phyloP scores from a whole-genome alignment of 2,329 filamentous ascomycete genomes.

The Pseudovirgaria hyperparasitica region DNA sequence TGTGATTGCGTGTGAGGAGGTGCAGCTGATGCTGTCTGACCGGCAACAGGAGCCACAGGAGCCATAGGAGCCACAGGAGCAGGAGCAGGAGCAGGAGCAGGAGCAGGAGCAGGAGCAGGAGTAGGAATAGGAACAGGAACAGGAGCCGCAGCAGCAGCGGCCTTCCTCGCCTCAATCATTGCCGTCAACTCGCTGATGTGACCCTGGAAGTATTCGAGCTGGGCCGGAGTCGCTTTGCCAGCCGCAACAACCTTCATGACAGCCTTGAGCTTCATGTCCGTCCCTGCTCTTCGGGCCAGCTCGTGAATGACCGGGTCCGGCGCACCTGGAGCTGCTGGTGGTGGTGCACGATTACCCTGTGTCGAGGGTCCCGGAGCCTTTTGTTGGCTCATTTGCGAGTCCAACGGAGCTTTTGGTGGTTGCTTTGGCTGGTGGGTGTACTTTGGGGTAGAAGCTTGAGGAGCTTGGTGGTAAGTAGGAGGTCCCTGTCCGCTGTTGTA shows the following conservation, averaged over 20 bases:
- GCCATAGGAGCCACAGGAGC: slow-evolving; percentile 4
- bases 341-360: slow-evolving; percentile 4
- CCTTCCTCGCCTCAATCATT: slow-evolving; percentile 31
- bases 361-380: no score
- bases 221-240: slow-evolving; percentile 56
- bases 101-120: slow-evolving; percentile 9
- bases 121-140: slow-evolving; percentile 2
- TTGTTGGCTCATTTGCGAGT: slow-evolving; percentile 8
- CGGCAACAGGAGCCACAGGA: slow-evolving; percentile 7
- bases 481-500: slow-evolving; percentile 1
- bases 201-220: slow-evolving; percentile 63
- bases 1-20: background rate
- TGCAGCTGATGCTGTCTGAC: slow-evolving; percentile 5
- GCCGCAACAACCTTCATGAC: slow-evolving; percentile 76
- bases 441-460: slow-evolving; percentile 2
- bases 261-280: slow-evolving; percentile 58
- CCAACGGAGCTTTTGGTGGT: slow-evolving; percentile 9
- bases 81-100: slow-evolving; percentile 7
- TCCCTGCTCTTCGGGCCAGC: slow-evolving; percentile 61
- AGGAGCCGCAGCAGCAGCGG: slow-evolving; percentile 10
- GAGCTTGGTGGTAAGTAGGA: no score
- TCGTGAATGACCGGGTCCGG: slow-evolving; percentile 73
- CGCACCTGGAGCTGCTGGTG: slow-evolving; percentile 14
- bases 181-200: slow-evolving; percentile 68
- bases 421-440: slow-evolving; percentile 13